These are phyloP conservation scores for Coemansia reversa DNA, from an alignment of 192 early-diverging fungal genomes.

Conservation along the genomic window DNA sequence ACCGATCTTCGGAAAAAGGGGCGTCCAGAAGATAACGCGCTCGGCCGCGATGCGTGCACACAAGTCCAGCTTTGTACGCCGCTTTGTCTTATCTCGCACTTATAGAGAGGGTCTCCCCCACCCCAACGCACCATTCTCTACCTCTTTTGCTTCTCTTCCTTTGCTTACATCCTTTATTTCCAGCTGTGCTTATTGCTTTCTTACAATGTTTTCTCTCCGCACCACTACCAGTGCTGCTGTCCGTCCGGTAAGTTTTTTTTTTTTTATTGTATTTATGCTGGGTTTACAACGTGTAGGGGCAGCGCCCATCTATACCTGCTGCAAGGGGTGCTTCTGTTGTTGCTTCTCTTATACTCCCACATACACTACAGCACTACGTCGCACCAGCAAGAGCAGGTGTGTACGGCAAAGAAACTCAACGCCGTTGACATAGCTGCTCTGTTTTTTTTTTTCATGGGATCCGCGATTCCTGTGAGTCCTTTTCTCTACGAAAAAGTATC, in stretches of 20 bases:
- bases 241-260: slow-evolving; percentile 57
- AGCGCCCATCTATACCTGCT: too few relatives aligned
- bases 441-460: neutral
- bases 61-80: too few relatives aligned
- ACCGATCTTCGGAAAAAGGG: too few relatives aligned
- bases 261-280: neutral
- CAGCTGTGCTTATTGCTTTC: slow-evolving; percentile 1
- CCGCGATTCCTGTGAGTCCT: neutral
- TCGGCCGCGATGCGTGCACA: too few relatives aligned
- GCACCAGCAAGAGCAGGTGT: too few relatives aligned
- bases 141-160: slow-evolving; percentile 1
- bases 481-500: neutral
- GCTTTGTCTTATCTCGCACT: too few relatives aligned
- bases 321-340: too few relatives aligned
- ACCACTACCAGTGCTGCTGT: slow-evolving; percentile 38
- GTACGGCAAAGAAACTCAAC: neutral
- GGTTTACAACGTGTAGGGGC: neutral
- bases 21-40: too few relatives aligned
- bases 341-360: too few relatives aligned
- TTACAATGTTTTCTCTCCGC: slow-evolving; percentile 52
- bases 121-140: neutral
- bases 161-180: neutral
- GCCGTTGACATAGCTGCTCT: neutral
- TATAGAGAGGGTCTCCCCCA: neutral
- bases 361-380: too few relatives aligned